phyloP scores from a whole-genome alignment of 2,329 filamentous ascomycete species.

The Drechslera avenae region DNA sequence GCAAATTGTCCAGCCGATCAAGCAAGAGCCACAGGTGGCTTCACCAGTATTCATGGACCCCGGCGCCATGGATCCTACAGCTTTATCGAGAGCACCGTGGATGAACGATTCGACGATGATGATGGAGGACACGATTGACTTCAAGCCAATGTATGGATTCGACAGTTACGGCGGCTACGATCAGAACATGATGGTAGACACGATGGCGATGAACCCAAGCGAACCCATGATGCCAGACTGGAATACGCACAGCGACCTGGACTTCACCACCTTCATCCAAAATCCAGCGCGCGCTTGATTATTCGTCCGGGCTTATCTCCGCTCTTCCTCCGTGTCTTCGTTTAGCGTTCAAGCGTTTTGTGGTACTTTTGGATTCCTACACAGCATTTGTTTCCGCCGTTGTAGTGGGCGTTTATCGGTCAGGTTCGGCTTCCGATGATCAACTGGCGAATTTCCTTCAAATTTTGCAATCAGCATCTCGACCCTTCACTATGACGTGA shows the following conservation, averaged over 20 bases:
- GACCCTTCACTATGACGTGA: slow-evolving; percentile 37
- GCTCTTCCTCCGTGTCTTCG: slow-evolving; percentile 27
- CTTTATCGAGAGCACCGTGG: slow-evolving; percentile 38
- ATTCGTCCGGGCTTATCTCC: slow-evolving; percentile 23
- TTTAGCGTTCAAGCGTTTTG: slow-evolving; percentile 46
- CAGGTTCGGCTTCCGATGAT: slow-evolving; percentile 7
- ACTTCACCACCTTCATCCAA: slow-evolving; percentile 47
- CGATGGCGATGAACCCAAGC: slow-evolving; percentile 34
- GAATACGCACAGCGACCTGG: slow-evolving; percentile 42
- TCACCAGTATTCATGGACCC: slow-evolving; percentile 39
- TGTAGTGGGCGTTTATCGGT: slow-evolving; percentile 20
- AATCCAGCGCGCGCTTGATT: slow-evolving; percentile 42
- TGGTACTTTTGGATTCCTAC: slow-evolving; percentile 24
- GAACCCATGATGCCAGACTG: slow-evolving; percentile 45
- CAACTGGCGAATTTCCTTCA: slow-evolving; percentile 10
- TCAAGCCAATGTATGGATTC: slow-evolving; percentile 43
- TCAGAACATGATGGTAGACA: slow-evolving; percentile 43
- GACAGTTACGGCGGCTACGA: slow-evolving; percentile 41
- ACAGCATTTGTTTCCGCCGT: slow-evolving; percentile 26
- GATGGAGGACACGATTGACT: slow-evolving; percentile 46
- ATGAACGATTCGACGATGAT: slow-evolving; percentile 40
- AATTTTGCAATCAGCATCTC: slow-evolving; percentile 16
- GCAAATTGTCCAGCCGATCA: slow-evolving; percentile 36
- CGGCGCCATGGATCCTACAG: slow-evolving; percentile 38
- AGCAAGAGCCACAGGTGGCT: slow-evolving; percentile 40